Percentiles rank a stretch among this genome's conserved stretches.
These are phyloP conservation scores for Canavalia ensiformis DNA, from an alignment of 306 rosid species.

Conservation along the genomic window DNA sequence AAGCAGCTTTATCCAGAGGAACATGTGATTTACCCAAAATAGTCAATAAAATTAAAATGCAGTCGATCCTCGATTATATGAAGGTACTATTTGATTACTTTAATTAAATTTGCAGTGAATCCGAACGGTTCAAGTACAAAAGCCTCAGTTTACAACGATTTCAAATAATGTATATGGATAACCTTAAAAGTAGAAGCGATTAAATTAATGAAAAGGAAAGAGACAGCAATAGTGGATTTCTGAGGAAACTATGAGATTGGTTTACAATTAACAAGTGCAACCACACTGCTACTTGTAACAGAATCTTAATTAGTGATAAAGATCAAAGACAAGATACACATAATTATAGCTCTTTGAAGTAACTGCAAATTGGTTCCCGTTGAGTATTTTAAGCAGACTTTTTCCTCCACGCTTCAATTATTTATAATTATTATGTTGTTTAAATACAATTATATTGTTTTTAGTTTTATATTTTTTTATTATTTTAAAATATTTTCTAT, in stretches of 20 bases:
- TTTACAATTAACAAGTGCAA: conserved; percentile 52
- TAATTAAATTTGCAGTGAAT: conserved; percentile 41
- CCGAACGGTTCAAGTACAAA: conserved; percentile 53
- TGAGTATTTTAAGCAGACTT: conserved; percentile 9
- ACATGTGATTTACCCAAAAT: conserved; percentile 43
- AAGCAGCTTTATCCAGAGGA: conserved; percentile 55
- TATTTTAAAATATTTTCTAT: too few species aligned
- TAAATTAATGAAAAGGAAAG: conserved; percentile 26
- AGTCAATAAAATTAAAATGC: conserved; percentile 36
- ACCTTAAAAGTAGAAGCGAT: conserved; percentile 59
- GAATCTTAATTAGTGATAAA: conserved; percentile 47
- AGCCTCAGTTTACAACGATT: conserved; percentile 41
- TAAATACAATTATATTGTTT: too few species aligned
- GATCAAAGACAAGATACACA: conserved; percentile 48
- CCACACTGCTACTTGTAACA: conserved; percentile 56
- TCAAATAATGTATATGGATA: conserved; percentile 42
- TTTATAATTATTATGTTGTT: too few species aligned
- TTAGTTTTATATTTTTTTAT: too few species aligned
- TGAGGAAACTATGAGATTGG: conserved; percentile 48
- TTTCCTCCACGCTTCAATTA: neutral
- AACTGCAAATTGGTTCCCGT: conserved; percentile 38
- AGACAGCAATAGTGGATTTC: conserved; percentile 24
- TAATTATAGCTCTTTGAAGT: conserved; percentile 25
- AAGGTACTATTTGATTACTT: conserved; percentile 4
- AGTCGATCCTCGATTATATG: neutral